Percentiles rank a stretch among this genome's conserved stretches.
These are phyloP conservation scores for Dipteronia dyeriana DNA, from an alignment of 345 rosid genomes.

Conservation along the genomic window DNA sequence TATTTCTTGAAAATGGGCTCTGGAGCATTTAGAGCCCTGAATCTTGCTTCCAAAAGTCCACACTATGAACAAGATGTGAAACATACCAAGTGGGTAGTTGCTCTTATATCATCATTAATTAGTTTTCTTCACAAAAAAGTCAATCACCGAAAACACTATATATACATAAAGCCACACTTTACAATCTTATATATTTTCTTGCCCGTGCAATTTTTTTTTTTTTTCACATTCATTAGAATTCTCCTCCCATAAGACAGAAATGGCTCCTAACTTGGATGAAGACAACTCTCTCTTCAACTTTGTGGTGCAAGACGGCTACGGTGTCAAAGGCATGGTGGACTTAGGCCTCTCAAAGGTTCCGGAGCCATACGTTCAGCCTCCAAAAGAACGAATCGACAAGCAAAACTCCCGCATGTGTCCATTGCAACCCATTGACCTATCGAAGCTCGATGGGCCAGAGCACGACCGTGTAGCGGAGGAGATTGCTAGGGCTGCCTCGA, in stretches of 20 bases:
- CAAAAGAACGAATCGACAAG: slow-evolving; percentile 46
- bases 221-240: neutral
- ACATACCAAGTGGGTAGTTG: neutral
- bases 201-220: too few species aligned
- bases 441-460: slow-evolving; percentile 41
- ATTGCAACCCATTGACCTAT: slow-evolving; percentile 44
- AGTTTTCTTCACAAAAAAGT: neutral
- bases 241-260: slow-evolving; percentile 4
- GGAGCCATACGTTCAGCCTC: slow-evolving; percentile 29
- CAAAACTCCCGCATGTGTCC: slow-evolving; percentile 16
- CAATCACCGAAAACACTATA: neutral
- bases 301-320: slow-evolving; percentile 51
- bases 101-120: neutral
- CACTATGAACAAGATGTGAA: too few species aligned
- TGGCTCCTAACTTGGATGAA: slow-evolving; percentile 37
- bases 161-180: neutral
- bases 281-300: slow-evolving; percentile 42
- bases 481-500: slow-evolving; percentile 48
- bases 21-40: too few species aligned
- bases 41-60: too few species aligned
- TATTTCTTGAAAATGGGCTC: too few species aligned
- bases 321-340: slow-evolving; percentile 61
- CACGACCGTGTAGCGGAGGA: slow-evolving; percentile 37
- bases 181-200: neutral
- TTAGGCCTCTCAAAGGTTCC: slow-evolving; percentile 48